Percentiles rank a stretch among this genome's conserved stretches.
These are phyloP conservation scores for Pythium sp. DNA, from an alignment of 352 stramenopile genomes.

Conservation along the genomic window DNA sequence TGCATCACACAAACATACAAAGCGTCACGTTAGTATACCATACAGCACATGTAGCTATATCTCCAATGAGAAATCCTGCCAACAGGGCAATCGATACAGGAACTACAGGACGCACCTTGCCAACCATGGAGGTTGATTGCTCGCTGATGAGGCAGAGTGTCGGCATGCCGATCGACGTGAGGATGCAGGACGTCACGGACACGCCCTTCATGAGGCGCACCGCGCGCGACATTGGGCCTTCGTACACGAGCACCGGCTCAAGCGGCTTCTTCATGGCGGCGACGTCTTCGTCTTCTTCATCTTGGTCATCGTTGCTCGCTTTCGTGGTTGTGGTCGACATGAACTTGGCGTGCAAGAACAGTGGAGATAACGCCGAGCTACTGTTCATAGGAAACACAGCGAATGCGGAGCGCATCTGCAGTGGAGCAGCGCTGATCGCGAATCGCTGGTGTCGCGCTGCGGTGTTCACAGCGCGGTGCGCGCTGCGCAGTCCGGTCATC, in stretches of 20 bases:
- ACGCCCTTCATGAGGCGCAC: slow-evolving; percentile 88
- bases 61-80: not conserved
- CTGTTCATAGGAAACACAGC: slow-evolving; percentile 3
- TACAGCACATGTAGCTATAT: not conserved
- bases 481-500: slow-evolving; percentile 6
- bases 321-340: slow-evolving; percentile 1
- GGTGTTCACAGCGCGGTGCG: not conserved
- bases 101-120: slow-evolving; percentile 39
- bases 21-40: not conserved
- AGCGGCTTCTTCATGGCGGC: not conserved
- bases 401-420: not conserved
- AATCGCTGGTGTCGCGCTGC: slow-evolving; percentile 1
- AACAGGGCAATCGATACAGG: not conserved
- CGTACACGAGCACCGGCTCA: slow-evolving; percentile 46
- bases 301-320: slow-evolving; percentile 1
- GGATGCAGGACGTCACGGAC: slow-evolving; percentile 76
- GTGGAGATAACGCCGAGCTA: not conserved
- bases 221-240: slow-evolving; percentile 65
- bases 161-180: slow-evolving; percentile 82
- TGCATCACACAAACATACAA: not conserved
- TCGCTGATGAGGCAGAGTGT: slow-evolving; percentile 68
- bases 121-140: slow-evolving; percentile 66
- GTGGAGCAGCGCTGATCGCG: not conserved
- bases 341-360: slow-evolving; percentile 7
- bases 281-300: not conserved